A percentile compares a stretch with the other conserved stretches of the same genome.
Evolutionary conservation across 768 basidiomycete genomes (phyloP).

Genomic region (Rhodotorula paludigena): DNA sequence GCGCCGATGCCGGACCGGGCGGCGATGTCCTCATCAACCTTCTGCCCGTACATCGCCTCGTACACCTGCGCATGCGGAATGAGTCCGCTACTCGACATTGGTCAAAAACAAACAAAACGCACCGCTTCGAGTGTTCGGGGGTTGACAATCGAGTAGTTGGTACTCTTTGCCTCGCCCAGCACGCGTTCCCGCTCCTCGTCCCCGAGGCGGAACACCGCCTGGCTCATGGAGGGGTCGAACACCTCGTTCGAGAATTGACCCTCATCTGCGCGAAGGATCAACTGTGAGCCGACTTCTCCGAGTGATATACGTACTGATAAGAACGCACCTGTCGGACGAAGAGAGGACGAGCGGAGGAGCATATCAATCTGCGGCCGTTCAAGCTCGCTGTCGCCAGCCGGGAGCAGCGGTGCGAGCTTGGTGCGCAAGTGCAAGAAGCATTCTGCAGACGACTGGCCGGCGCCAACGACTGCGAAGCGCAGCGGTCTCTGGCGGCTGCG

Average conservation of each 20-base stretch:
- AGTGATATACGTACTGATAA: neutral
- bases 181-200: conserved; percentile 48
- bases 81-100: neutral
- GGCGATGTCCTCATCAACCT: conserved; percentile 52
- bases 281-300: neutral
- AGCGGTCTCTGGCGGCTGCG: conserved; percentile 42
- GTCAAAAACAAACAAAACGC: conserved; percentile 45
- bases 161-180: conserved; percentile 53
- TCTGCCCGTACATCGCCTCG: conserved; percentile 55
- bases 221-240: conserved; percentile 54
- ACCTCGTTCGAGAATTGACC: conserved; percentile 58
- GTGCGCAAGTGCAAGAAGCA: conserved; percentile 31
- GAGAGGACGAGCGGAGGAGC: conserved; percentile 54
- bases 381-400: conserved; percentile 28
- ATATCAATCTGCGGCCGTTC: conserved; percentile 53
- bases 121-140: conserved; percentile 47
- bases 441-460: conserved; percentile 34
- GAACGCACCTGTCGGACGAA: conserved; percentile 51
- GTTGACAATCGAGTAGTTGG: conserved; percentile 59
- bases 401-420: conserved; percentile 12
- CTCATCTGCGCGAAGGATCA: conserved; percentile 48
- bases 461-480: conserved; percentile 36
- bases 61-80: conserved; percentile 49
- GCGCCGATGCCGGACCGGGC: conserved; percentile 43
- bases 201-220: conserved; percentile 50